Evolutionary conservation across 805 yeast genomes (phyloP).

Genomic region (Dipodascopsis uninucleata): DNA sequence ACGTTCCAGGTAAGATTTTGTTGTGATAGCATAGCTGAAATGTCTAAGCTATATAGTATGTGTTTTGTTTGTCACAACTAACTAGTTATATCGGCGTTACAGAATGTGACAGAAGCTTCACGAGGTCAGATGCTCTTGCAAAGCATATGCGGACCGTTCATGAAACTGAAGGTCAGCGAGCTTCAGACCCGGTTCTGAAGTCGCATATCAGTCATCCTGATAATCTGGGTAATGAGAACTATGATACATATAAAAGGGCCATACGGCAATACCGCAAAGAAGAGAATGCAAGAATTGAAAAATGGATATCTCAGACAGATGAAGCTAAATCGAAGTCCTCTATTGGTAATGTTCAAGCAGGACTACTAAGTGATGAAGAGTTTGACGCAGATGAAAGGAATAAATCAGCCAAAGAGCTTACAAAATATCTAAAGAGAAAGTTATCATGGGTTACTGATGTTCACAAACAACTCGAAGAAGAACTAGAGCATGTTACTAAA

Average conservation of each 20-base stretch:
- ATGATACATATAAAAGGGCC: slow-evolving; percentile 7
- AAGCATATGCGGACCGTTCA: slow-evolving; percentile 63
- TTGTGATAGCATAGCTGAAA: background rate
- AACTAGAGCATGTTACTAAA: slow-evolving; percentile 27
- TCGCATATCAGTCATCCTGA: slow-evolving; percentile 11
- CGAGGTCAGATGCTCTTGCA: slow-evolving; percentile 58
- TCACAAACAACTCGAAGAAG: slow-evolving; percentile 28
- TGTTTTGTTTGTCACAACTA: background rate
- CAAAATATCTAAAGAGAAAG: slow-evolving; percentile 30
- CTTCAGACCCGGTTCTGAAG: slow-evolving; percentile 21
- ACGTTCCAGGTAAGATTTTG: slow-evolving; percentile 39
- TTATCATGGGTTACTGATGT: slow-evolving; percentile 36
- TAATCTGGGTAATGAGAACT: slow-evolving; percentile 11
- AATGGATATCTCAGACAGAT: background rate
- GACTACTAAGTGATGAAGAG: slow-evolving; percentile 8
- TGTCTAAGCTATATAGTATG: background rate
- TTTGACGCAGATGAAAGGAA: slow-evolving; percentile 22
- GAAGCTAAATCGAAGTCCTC: background rate
- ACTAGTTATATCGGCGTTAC: slow-evolving; percentile 30
- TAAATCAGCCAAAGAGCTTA: slow-evolving; percentile 14
- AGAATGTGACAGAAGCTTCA: slow-evolving; percentile 59
- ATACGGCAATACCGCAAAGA: slow-evolving; percentile 1
- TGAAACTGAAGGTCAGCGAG: slow-evolving; percentile 37
- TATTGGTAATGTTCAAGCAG: slow-evolving; percentile 3
- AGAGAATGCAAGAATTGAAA: slow-evolving; percentile 5